Evolutionary conservation across 331 rosid genomes (phyloP).

Genomic region (Erythrophleum ivorense): DNA sequence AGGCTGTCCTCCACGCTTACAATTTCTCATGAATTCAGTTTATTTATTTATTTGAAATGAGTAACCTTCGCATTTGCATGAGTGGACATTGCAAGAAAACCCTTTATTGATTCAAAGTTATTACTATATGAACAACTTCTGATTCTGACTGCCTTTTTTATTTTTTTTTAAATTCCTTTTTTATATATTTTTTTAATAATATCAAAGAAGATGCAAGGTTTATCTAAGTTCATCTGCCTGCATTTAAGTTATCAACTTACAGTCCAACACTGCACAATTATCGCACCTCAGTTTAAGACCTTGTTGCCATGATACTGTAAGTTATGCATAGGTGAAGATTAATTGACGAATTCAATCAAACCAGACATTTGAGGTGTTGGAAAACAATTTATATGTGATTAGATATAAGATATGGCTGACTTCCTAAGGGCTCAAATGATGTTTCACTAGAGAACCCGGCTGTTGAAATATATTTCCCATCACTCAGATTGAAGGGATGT

Average conservation of each 20-base stretch:
- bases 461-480: constrained; percentile 24
- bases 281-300: not conserved
- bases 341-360: constrained; percentile 22
- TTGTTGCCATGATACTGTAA: constrained; percentile 7
- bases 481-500: not conserved
- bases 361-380: not conserved
- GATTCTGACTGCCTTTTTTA: constrained; percentile 11
- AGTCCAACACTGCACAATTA: not conserved
- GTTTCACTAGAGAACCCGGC: not conserved
- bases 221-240: constrained; percentile 11
- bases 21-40: not conserved
- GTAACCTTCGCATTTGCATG: constrained; percentile 3
- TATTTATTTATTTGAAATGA: not conserved
- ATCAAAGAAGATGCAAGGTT: not conserved
- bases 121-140: not conserved
- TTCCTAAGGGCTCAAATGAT: not conserved
- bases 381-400: not conserved
- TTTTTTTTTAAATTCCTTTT: too few relatives aligned
- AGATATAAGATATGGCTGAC: not conserved
- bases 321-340: constrained; percentile 15
- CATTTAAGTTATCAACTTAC: not conserved
- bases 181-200: constrained; percentile 5
- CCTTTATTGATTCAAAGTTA: not conserved
- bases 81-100: constrained; percentile 11
- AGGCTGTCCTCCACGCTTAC: constrained; percentile 3